Evolutionary conservation across 1,284 basidiomycete genomes (phyloP), one percentile per base, ranked within the genome.

Genomic region (Paramarasmius palmivorus): DNA sequence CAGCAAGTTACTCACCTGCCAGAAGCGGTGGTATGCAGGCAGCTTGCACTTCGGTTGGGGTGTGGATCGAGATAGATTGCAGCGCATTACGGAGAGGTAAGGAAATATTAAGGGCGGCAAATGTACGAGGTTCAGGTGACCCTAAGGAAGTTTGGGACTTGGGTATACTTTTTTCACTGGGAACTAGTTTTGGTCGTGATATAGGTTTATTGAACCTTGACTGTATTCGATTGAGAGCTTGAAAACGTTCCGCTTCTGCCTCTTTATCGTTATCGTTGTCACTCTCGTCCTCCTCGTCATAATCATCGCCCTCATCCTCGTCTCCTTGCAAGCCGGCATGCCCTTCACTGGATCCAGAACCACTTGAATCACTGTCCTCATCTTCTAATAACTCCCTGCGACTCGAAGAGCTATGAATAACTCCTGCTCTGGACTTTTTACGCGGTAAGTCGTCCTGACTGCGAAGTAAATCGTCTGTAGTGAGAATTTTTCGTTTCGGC

Each of bases 11-110:
- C 79, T 73, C 64, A 88, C 92, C 92, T 70, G 80, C 73, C 23
- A 99, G 75, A 50, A 98, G 83, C 4, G 88, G 86, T 2, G 93
- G 93, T 61, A 99, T 90, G 68, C 95, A 97, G 2, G 90, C 90
- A 0, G 81, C 77, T 67, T 99, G 96, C 48, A 99, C 90, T 57
- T 91, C 87, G 0, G 96, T 98, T 0, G 96, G 96, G 1, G 74
- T 71, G 41, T 79, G 79, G 61, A 99, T 98, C 15, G 92, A 92
- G 82, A 99, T 93, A 25, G 83, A 80, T 19, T 76, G 76, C 41
- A 99, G 78, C 1, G 93, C 86, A 12, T 76, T 68, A 40, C 89
- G 82, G 19, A 98, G 77, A 3, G 83, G 75, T 2, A 79, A 69
- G 0, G 90, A 90, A 50, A 98, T 81, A 3, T 91, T 92, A 48